phyloP scores from a whole-genome alignment of 2,329 filamentous ascomycete species.

The Volutella citrinella region DNA sequence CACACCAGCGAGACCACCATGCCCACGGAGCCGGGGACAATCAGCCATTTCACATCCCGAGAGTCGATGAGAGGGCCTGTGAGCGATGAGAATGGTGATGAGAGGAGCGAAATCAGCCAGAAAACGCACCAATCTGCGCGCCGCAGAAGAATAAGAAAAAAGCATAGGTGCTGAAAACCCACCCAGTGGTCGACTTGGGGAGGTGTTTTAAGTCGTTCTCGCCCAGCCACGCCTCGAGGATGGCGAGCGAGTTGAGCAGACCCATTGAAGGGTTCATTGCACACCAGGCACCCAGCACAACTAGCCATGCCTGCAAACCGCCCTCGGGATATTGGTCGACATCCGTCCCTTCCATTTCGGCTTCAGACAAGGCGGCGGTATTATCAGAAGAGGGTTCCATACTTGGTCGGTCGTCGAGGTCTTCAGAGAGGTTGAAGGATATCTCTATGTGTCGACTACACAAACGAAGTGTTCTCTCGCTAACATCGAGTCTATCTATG shows the following conservation, averaged over 20 bases:
- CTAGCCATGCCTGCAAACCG: slow-evolving; percentile 56
- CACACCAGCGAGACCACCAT: slow-evolving; percentile 2
- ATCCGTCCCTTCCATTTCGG: too few species aligned
- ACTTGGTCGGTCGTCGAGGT: too few species aligned
- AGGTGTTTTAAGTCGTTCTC: slow-evolving; percentile 2
- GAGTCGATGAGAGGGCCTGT: slow-evolving; percentile 7
- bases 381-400: too few species aligned
- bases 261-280: slow-evolving; percentile 64
- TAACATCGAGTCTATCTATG: too few species aligned
- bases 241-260: slow-evolving; percentile 63
- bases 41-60: neutral
- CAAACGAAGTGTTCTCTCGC: too few species aligned
- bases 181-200: slow-evolving; percentile 39
- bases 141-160: slow-evolving; percentile 71
- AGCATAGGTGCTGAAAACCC: slow-evolving; percentile 70
- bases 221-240: slow-evolving; percentile 62
- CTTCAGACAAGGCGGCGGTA: too few species aligned
- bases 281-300: slow-evolving; percentile 67
- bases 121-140: slow-evolving; percentile 57
- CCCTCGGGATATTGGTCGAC: slow-evolving; percentile 13
- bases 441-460: too few species aligned
- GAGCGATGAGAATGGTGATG: too few species aligned
- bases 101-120: too few species aligned
- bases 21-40: slow-evolving; percentile 1
- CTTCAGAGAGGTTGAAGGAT: too few species aligned